Percentiles rank a stretch among this genome's conserved stretches.
phyloP scores from a whole-genome alignment of 2,329 filamentous ascomycete genomes.

The Fusarium pilosicola region DNA sequence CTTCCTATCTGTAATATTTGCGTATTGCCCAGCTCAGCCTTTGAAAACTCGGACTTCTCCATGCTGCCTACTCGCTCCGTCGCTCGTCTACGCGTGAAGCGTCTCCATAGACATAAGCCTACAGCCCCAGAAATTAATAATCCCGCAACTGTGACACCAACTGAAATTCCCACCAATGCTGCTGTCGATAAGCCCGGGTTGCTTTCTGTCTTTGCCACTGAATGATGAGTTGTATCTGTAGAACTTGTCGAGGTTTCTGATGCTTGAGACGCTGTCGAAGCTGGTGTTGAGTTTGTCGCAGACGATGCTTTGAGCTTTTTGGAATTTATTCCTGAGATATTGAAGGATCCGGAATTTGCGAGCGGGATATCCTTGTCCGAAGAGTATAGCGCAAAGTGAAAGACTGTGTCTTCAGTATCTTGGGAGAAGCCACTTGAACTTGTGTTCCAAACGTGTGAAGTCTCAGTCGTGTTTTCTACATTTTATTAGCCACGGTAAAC shows the following conservation, averaged over 20 bases:
- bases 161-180: constrained; percentile 5
- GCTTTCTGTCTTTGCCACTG: rapidly evolving
- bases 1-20: not conserved
- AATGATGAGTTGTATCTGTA: not conserved
- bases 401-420: not conserved
- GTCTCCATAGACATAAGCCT: not conserved
- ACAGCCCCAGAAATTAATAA: not conserved
- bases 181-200: not conserved
- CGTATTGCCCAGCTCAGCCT: not conserved
- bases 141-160: not conserved
- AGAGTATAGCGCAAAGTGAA: constrained; percentile 1
- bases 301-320: not conserved
- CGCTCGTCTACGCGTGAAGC: not conserved
- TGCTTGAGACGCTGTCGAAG: not conserved
- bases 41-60: not conserved
- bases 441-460: not conserved
- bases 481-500: rapidly evolving
- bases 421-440: rapidly evolving
- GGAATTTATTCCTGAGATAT: not conserved
- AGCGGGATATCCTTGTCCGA: not conserved
- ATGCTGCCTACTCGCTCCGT: not conserved
- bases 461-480: not conserved
- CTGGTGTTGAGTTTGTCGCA: not conserved
- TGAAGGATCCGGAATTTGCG: not conserved
- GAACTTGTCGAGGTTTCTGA: not conserved